Evolutionary conservation across 176 grass and related monocot genomes (phyloP), one percentile per base, ranked within the genome.

Genomic region (Ananas comosus): DNA sequence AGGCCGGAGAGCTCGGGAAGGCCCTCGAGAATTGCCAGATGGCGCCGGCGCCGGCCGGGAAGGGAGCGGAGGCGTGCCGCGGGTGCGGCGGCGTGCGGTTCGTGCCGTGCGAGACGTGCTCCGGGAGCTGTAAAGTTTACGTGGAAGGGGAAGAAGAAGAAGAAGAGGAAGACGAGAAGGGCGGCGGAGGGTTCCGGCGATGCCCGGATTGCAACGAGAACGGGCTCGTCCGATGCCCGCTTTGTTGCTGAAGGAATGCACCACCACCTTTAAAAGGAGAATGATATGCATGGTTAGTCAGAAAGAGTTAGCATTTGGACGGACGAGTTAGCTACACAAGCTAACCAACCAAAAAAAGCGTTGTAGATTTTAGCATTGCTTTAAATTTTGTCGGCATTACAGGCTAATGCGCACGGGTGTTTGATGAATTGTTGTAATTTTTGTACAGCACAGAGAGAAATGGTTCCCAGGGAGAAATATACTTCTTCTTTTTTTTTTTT

Each of bases 91-190:
- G 78, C 59, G 83, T 94, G 50, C 76, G 75, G 58, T 99, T 99
- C 78, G 80, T 94, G 69, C 90, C 87, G 11, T 99, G 95, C 82
- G 82, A 91, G 66, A 82, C 83, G n/a, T 94, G 95, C 80, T 99
- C 85, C 11, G 90, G 95, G 50, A 99, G 95, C 85, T 99, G 95
- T 76, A 99, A 99, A 82, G 90, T 99, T 77, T 99, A 85, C 76
- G 80, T 94, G 51, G 83, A 86, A 48, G 68, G 66, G 17, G 71
- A 74, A 24, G 80, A 75, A 0, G 70, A 1, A 11, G 63, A 2
- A 4, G 42, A 70, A 22, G 68, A 66, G 58, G 85, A 91, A 13
- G 77, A 80, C 21, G 51, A 61, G 13, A 11, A 25, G 1, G 16
- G 66, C 50, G 70, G 69, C 25, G 88, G 78, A 51, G 86, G 82